These are phyloP conservation scores for Nepenthes mirabilis DNA, from an alignment of 148 eudicot species.

Conservation along the genomic window DNA sequence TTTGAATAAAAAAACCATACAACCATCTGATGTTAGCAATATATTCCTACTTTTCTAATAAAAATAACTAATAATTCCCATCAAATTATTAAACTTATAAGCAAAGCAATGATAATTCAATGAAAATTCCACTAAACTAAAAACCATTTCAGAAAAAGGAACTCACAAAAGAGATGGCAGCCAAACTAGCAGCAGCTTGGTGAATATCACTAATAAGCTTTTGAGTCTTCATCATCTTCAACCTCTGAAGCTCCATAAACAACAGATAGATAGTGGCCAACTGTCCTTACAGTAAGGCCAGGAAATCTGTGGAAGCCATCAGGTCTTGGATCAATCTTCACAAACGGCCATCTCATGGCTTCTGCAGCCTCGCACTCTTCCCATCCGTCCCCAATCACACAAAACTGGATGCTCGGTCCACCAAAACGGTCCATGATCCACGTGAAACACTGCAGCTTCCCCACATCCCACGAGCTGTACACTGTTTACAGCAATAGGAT, in stretches of 20 bases:
- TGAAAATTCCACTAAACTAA: too few species aligned
- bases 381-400: slow-evolving; percentile 92
- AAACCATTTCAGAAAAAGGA: too few species aligned
- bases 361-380: slow-evolving; percentile 97
- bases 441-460: slow-evolving; percentile 65
- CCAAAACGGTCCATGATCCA: slow-evolving; percentile 64
- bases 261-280: slow-evolving; percentile 63
- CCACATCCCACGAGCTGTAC: slow-evolving; percentile 96
- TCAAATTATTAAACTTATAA: too few species aligned
- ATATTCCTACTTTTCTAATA: too few species aligned
- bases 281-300: slow-evolving; percentile 47
- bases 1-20: too few species aligned
- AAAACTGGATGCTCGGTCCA: slow-evolving; percentile 60
- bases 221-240: background rate
- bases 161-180: too few species aligned
- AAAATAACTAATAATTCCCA: too few species aligned
- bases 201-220: too few species aligned
- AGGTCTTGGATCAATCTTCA: slow-evolving; percentile 61
- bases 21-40: too few species aligned
- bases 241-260: slow-evolving; percentile 28
- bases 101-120: too few species aligned
- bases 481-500: slow-evolving; percentile 27
- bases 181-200: too few species aligned
- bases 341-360: slow-evolving; percentile 73
- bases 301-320: slow-evolving; percentile 65